phyloP scores from a whole-genome alignment of 331 rosid species.

The Cydonia oblonga region DNA sequence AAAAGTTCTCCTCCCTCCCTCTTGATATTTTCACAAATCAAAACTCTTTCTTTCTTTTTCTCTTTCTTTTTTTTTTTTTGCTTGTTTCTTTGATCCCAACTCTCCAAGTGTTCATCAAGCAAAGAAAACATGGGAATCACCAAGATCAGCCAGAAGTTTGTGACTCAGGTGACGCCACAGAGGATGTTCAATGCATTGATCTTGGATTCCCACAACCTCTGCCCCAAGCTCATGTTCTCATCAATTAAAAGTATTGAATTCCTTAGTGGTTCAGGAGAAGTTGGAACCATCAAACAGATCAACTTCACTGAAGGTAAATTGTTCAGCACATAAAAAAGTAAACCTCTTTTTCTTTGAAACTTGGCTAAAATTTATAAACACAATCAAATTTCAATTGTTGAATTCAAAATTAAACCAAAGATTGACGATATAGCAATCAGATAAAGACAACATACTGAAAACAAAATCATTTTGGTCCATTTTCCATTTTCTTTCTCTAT shows the following conservation, averaged over 20 bases:
- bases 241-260: conserved; percentile 29
- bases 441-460: not conserved
- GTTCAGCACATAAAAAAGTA: not conserved
- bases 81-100: not conserved
- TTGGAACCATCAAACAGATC: conserved; percentile 39
- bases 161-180: conserved; percentile 21
- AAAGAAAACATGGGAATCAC: conserved; percentile 14
- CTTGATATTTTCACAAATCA: not conserved
- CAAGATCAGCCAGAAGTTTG: conserved; percentile 20
- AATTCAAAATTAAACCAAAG: not conserved
- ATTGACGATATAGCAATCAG: not conserved
- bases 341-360: not conserved
- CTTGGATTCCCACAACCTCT: conserved; percentile 26
- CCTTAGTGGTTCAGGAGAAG: conserved; percentile 21
- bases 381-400: not conserved
- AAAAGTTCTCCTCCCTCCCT: not conserved
- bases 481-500: not conserved
- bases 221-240: conserved; percentile 32
- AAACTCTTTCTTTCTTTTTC: not conserved
- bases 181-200: conserved; percentile 39
- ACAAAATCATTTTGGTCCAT: not conserved
- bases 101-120: not conserved
- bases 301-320: conserved; percentile 30
- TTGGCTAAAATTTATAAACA: too few relatives aligned
- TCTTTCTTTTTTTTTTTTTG: not conserved